Evolutionary conservation across 805 yeast genomes (phyloP).

Genomic region (Candida lessepsii): DNA sequence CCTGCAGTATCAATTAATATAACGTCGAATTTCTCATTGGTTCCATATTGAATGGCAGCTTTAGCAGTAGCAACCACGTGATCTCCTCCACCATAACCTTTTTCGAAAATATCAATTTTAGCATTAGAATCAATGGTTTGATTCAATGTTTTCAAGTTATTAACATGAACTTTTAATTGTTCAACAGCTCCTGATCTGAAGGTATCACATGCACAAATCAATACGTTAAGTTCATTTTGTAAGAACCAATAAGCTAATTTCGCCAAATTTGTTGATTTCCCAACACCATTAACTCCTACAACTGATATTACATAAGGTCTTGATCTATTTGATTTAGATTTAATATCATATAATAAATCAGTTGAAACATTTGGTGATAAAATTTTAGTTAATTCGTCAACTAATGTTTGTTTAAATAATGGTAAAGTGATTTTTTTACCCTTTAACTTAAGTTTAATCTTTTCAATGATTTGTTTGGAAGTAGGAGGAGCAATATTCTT

Average conservation of each 20-base stretch:
- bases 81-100: slow-evolving; percentile 96
- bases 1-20: slow-evolving; percentile 97
- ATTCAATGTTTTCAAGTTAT: slow-evolving; percentile 70
- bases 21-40: slow-evolving; percentile 68
- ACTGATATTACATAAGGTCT: slow-evolving; percentile 93
- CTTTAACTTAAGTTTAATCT: slow-evolving; percentile 71
- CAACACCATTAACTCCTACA: slow-evolving; percentile 98
- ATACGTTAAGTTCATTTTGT: slow-evolving; percentile 81
- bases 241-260: slow-evolving; percentile 93
- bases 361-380: slow-evolving; percentile 91
- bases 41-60: slow-evolving; percentile 82
- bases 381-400: slow-evolving; percentile 70
- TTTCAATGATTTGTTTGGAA: slow-evolving; percentile 66
- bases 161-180: slow-evolving; percentile 90
- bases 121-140: slow-evolving; percentile 42
- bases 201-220: slow-evolving; percentile 96
- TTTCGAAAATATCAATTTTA: slow-evolving; percentile 78
- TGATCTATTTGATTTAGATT: slow-evolving; percentile 26
- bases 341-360: slow-evolving; percentile 80
- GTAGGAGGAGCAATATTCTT: slow-evolving; percentile 93
- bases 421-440: slow-evolving; percentile 71
- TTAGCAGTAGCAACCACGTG: slow-evolving; percentile 89
- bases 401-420: slow-evolving; percentile 58
- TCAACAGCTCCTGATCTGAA: slow-evolving; percentile 99
- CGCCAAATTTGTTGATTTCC: slow-evolving; percentile 93